Percentiles rank a stretch among this genome's conserved stretches.
These are phyloP conservation scores for Cutaneotrichosporon spelunceum DNA, from an alignment of 1,284 basidiomycete species.

Conservation along the genomic window DNA sequence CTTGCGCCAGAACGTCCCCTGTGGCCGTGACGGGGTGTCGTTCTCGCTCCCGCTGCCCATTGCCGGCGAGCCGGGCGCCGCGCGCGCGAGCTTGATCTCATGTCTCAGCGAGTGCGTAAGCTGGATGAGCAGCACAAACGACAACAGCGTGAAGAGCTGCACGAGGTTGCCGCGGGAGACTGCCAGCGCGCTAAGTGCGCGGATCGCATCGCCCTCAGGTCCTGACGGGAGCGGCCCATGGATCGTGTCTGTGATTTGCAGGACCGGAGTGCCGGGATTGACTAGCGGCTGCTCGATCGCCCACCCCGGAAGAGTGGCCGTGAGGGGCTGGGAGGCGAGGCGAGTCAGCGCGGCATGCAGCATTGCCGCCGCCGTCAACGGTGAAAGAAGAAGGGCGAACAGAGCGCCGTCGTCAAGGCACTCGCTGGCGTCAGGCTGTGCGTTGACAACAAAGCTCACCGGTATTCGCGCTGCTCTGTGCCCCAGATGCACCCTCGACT, in stretches of 20 bases:
- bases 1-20: conserved; percentile 42
- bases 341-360: conserved; percentile 55
- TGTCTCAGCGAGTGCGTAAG: conserved; percentile 69
- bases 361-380: conserved; percentile 68
- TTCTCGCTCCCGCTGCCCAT: conserved; percentile 3
- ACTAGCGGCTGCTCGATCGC: conserved; percentile 66
- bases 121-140: conserved; percentile 72
- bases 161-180: conserved; percentile 70
- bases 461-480: conserved; percentile 49
- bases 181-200: conserved; percentile 62
- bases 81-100: conserved; percentile 53
- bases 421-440: conserved; percentile 56
- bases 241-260: conserved; percentile 37
- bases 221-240: not conserved
- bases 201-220: conserved; percentile 49
- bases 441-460: conserved; percentile 28
- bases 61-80: not conserved
- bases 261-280: conserved; percentile 43
- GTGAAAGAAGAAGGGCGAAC: conserved; percentile 72
- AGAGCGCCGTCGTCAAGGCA: conserved; percentile 77
- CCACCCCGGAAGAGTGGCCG: conserved; percentile 62
- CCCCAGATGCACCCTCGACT: conserved; percentile 48
- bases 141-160: conserved; percentile 72
- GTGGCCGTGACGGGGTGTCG: not conserved
- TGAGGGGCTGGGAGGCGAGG: conserved; percentile 33